These are phyloP conservation scores for Acacia pycnantha DNA, from an alignment of 331 rosid species.

Conservation along the genomic window DNA sequence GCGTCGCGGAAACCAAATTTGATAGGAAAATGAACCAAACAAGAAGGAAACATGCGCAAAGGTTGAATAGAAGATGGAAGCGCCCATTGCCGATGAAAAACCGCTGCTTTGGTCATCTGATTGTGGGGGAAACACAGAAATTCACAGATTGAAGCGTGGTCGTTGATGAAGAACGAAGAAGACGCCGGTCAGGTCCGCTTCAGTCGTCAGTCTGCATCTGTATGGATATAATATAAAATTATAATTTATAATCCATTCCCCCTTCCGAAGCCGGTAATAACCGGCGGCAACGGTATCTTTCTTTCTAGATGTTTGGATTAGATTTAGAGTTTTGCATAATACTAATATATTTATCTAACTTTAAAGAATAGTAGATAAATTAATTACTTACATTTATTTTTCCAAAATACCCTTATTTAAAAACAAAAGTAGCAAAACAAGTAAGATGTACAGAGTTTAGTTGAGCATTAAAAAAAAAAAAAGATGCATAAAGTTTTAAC, in stretches of 20 bases:
- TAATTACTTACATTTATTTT: too few relatives aligned
- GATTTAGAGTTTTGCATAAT: too few relatives aligned
- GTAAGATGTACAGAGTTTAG: too few relatives aligned
- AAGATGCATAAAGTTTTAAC: too few relatives aligned
- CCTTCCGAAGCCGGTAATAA: not conserved
- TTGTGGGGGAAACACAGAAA: not conserved
- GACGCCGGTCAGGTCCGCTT: not conserved
- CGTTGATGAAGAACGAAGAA: not conserved
- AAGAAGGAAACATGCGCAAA: not conserved
- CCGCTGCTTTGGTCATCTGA: conserved; percentile 30
- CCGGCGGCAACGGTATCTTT: too few relatives aligned
- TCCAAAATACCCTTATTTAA: too few relatives aligned
- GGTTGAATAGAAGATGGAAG: not conserved
- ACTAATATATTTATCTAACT: too few relatives aligned
- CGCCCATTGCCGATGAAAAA: conserved; percentile 34
- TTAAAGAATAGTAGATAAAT: too few relatives aligned
- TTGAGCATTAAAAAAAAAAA: too few relatives aligned
- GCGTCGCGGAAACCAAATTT: not conserved
- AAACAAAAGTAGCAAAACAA: too few relatives aligned
- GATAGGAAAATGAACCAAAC: not conserved
- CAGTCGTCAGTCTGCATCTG: not conserved
- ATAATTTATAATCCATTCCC: not conserved
- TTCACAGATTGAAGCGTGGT: not conserved
- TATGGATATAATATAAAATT: not conserved
- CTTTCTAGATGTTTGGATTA: too few relatives aligned